Conservation (phyloP, 768 basidiomycete genomes). For the Lactifluus piperatus region DNA sequence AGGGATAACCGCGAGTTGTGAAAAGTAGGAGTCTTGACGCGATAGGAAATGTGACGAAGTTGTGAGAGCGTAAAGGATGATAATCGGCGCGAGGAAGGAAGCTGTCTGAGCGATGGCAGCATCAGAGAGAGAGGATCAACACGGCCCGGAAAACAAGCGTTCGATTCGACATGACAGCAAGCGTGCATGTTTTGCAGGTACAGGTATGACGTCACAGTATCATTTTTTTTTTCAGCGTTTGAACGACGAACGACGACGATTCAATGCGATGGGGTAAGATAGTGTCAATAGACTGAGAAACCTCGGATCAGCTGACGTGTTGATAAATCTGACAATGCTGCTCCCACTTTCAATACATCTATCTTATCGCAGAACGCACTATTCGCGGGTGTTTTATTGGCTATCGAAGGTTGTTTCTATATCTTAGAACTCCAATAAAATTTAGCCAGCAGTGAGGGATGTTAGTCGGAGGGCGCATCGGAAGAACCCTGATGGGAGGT, state of each 20-base stretch:
- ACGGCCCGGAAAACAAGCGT: neutral
- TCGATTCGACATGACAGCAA: neutral
- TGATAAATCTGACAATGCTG: neutral
- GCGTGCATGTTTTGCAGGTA: neutral
- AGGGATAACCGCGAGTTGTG: slow-evolving; percentile 25
- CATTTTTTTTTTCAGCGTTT: neutral
- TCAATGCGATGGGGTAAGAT: slow-evolving; percentile 1
- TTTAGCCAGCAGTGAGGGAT: neutral
- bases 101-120: slow-evolving; percentile 23
- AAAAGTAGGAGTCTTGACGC: slow-evolving; percentile 14
- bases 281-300: neutral
- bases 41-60: slow-evolving; percentile 26
- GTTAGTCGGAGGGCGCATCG: neutral
- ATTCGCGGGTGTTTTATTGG: neutral
- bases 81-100: slow-evolving; percentile 22
- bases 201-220: slow-evolving; percentile 2
- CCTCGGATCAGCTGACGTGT: slow-evolving; percentile 10
- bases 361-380: neutral
- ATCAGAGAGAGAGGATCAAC: slow-evolving; percentile 9
- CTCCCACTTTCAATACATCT: neutral
- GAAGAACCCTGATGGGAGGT: neutral
- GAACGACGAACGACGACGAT: neutral
- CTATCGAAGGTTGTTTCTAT: neutral
- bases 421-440: neutral
- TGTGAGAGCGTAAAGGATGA: slow-evolving; percentile 18